Evolutionary conservation across 2,329 filamentous ascomycete species (phyloP), one percentile per base, ranked within the genome.

Genomic region (Colletotrichum spinosum): DNA sequence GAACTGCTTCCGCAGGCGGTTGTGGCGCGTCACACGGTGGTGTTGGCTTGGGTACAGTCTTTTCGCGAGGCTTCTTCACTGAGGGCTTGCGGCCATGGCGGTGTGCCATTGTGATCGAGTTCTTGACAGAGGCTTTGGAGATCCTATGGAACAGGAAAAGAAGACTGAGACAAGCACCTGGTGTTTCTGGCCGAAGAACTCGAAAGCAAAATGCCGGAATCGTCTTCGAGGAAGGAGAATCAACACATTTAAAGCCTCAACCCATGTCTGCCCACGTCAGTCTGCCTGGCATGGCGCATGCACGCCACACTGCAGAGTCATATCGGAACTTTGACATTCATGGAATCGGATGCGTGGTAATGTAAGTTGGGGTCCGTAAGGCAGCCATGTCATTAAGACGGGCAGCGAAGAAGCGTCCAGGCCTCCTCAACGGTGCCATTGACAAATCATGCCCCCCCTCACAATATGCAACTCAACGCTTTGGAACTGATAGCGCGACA

Each of bases 291-390:
- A 13, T 34, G 38, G 12, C 6, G 41, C 33, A 8, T 35, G 34
- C 37, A 33, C n/a, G 6, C 4, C 15, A 48, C 25, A 25, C 4
- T 25, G 25, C 25, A n/a, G 3, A 49, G 10, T 34, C 25, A 49
- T 11, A n/a, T 34, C 11, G 38, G 8, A 4, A 15, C 45, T 11
- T 6, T 45, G 55, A 46, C 0, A 38, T 46, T n/a, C 10, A 38
- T 11, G 55, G 45, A 25, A 13, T 37, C 41, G 25, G 39, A 6
- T 42, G 6, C 11, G 37, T 35, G 13, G 38, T n/a, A 11, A 37
- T 8, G 55, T 42, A 49, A 42, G 60, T 39, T 13, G 8, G 9
- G 12, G 42, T 11, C 17, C 49, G 44, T 54, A 60, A 42, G 57
- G 50, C 42, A 62, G 11, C 33, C 34, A 38, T 57, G 39, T 39